These are phyloP conservation scores for Aspergillus ibericus DNA, from an alignment of 2,329 filamentous ascomycete species.

Conservation along the genomic window DNA sequence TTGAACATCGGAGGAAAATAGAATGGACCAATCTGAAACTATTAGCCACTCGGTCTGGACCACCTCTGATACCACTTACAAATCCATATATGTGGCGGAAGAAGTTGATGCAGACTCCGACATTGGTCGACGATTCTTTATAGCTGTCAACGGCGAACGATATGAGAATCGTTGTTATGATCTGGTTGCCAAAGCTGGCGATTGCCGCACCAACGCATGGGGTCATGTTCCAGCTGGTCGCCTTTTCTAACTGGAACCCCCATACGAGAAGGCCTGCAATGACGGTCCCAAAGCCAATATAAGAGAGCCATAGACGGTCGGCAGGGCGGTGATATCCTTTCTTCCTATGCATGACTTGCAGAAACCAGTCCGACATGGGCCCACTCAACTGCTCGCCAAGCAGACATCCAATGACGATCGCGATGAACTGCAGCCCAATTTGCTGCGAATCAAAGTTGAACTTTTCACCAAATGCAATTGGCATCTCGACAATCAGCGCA, in stretches of 20 bases:
- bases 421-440: conserved; percentile 58
- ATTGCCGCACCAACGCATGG: conserved; percentile 57
- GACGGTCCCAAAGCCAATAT: conserved; percentile 52
- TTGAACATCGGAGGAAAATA: conserved; percentile 44
- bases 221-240: conserved; percentile 55
- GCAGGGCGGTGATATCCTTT: conserved; percentile 40
- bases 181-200: conserved; percentile 57
- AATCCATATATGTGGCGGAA: conserved; percentile 58
- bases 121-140: conserved; percentile 51
- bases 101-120: conserved; percentile 61
- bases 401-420: conserved; percentile 57
- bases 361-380: conserved; percentile 48
- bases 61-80: conserved; percentile 34
- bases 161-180: conserved; percentile 61
- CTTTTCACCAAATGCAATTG: conserved; percentile 55
- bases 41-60: not conserved
- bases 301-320: conserved; percentile 60
- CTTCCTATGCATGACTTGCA: conserved; percentile 46
- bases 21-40: conserved; percentile 25
- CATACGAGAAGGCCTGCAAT: conserved; percentile 58
- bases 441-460: conserved; percentile 59
- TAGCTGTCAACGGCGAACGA: conserved; percentile 63
- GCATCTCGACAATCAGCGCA: conserved; percentile 58
- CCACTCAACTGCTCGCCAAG: conserved; percentile 61
- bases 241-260: conserved; percentile 51